Evolutionary conservation across 352 stramenopile genomes (phyloP).

Genomic region (Phytophthora cryptogea): DNA sequence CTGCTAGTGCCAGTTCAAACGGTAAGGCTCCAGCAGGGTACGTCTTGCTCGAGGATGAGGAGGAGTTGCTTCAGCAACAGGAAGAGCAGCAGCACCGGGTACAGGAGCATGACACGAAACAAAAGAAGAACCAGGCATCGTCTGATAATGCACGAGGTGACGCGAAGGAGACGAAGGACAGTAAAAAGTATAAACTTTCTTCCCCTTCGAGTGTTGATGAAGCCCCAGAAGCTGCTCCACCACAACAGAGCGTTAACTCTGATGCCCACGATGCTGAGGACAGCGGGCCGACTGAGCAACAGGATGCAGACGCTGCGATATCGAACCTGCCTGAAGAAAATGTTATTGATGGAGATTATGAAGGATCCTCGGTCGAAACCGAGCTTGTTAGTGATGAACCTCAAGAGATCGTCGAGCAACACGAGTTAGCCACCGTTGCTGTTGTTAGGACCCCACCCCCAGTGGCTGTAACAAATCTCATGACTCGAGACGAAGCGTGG

Average conservation of each 20-base stretch:
- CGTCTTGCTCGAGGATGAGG: slow-evolving; percentile 50
- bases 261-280: slow-evolving; percentile 4
- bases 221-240: slow-evolving; percentile 2
- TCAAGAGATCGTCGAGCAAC: slow-evolving; percentile 1
- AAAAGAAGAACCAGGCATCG: slow-evolving; percentile 9
- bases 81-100: slow-evolving; percentile 25
- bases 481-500: slow-evolving; percentile 78
- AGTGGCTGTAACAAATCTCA: slow-evolving; percentile 30
- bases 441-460: slow-evolving; percentile 6
- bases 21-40: slow-evolving; percentile 33
- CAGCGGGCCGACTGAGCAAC: not conserved
- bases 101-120: slow-evolving; percentile 13
- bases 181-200: slow-evolving; percentile 4
- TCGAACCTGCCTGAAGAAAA: slow-evolving; percentile 1
- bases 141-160: not conserved
- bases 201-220: slow-evolving; percentile 6
- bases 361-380: not conserved
- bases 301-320: slow-evolving; percentile 3
- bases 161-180: not conserved
- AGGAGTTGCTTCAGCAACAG: slow-evolving; percentile 36
- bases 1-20: slow-evolving; percentile 2
- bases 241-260: slow-evolving; percentile 1
- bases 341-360: slow-evolving; percentile 6
- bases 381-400: not conserved
- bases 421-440: slow-evolving; percentile 1